Evolutionary conservation across 1,284 basidiomycete species (phyloP).

Genomic region (Malassezia obtusa): DNA sequence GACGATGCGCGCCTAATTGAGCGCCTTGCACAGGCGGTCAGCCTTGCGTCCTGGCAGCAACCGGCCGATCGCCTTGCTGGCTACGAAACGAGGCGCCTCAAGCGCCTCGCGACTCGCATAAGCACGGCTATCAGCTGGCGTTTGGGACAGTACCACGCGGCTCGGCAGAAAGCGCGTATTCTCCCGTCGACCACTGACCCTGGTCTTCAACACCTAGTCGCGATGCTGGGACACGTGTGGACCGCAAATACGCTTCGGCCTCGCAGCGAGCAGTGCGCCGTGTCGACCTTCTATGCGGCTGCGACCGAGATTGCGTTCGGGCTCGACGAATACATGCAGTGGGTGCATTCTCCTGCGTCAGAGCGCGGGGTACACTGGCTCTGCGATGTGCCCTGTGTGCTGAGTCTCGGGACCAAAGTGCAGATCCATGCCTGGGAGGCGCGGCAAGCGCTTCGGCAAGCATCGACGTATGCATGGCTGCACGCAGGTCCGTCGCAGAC

Average conservation of each 20-base stretch:
- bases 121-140: neutral
- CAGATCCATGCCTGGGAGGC: slow-evolving; percentile 20
- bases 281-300: neutral
- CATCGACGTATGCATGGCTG: slow-evolving; percentile 25
- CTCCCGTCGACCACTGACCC: neutral
- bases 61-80: neutral
- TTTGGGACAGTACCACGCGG: neutral
- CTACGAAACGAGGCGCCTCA: neutral
- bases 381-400: slow-evolving; percentile 18
- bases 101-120: neutral
- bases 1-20: neutral
- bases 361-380: neutral
- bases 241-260: neutral
- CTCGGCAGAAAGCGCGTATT: neutral
- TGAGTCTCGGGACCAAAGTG: slow-evolving; percentile 27
- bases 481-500: neutral
- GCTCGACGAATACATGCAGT: slow-evolving; percentile 5
- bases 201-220: neutral
- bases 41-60: neutral
- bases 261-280: neutral
- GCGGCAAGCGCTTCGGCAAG: slow-evolving; percentile 14
- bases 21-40: neutral
- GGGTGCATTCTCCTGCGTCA: neutral
- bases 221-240: neutral
- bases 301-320: slow-evolving; percentile 2